phyloP scores from a whole-genome alignment of 345 rosid species.

The Noccaea bulbosa region DNA sequence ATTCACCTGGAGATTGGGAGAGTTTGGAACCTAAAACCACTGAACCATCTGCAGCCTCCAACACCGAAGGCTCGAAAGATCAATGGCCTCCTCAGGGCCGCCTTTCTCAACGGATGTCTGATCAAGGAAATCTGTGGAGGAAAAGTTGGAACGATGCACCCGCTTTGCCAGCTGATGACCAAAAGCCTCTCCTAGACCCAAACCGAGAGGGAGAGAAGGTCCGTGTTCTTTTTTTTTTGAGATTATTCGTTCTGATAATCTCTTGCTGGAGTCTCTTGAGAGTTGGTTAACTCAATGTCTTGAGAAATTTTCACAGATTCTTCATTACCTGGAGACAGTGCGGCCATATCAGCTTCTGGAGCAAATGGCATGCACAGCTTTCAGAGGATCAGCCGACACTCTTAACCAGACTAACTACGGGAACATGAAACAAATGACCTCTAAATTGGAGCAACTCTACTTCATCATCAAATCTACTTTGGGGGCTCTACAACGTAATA shows the following conservation, averaged over 20 bases:
- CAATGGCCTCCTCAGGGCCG: slow-evolving; percentile 91
- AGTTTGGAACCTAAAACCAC: slow-evolving; percentile 46
- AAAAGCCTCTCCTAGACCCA: slow-evolving; percentile 88
- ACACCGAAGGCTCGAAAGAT: slow-evolving; percentile 45
- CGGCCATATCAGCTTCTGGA: slow-evolving; percentile 91
- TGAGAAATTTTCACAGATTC: slow-evolving; percentile 53
- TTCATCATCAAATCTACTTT: slow-evolving; percentile 61
- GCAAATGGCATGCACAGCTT: slow-evolving; percentile 96
- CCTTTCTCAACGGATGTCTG: slow-evolving; percentile 93
- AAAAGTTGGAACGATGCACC: slow-evolving; percentile 90
- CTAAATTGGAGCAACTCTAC: slow-evolving; percentile 77
- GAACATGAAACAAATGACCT: slow-evolving; percentile 70
- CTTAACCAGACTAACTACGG: slow-evolving; percentile 74
- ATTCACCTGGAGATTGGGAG: slow-evolving; percentile 98
- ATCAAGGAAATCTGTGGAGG: slow-evolving; percentile 84
- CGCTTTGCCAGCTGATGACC: slow-evolving; percentile 74
- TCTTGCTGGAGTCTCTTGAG: not conserved
- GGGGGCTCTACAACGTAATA: slow-evolving; percentile 67
- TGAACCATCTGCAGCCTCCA: slow-evolving; percentile 49
- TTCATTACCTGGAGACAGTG: slow-evolving; percentile 92
- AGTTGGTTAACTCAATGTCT: slow-evolving; percentile 20
- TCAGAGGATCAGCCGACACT: slow-evolving; percentile 92
- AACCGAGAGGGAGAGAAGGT: slow-evolving; percentile 97
- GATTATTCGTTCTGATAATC: not conserved
- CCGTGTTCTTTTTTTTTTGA: slow-evolving; percentile 15